Conservation (phyloP, 1,284 basidiomycete genomes). For the Microstroma glucosiphilum region DNA sequence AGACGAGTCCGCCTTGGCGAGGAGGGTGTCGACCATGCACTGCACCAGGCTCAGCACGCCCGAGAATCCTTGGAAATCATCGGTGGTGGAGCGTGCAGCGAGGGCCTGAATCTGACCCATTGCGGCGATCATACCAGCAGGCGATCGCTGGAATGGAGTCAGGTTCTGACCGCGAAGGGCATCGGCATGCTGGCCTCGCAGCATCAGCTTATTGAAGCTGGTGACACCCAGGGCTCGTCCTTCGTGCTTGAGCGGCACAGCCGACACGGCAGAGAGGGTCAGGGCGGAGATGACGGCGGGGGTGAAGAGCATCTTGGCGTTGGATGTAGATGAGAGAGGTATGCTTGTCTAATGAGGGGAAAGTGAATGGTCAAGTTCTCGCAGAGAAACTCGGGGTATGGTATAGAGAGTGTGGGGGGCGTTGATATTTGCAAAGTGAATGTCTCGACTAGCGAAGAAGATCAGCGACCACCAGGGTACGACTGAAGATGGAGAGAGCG, state of each 20-base stretch:
- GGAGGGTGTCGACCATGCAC: slow-evolving; percentile 1
- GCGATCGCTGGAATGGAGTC: background rate
- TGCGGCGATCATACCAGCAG: background rate
- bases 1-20: background rate
- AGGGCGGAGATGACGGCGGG: slow-evolving; percentile 4
- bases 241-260: slow-evolving; percentile 1
- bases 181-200: background rate
- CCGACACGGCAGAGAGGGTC: slow-evolving; percentile 4
- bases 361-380: background rate
- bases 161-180: background rate
- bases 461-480: slow-evolving; percentile 7
- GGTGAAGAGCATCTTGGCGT: background rate
- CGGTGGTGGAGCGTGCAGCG: background rate
- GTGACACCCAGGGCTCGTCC: background rate
- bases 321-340: background rate
- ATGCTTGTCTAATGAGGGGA: background rate
- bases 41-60: slow-evolving; percentile 1
- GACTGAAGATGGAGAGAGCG: background rate
- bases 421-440: background rate
- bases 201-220: slow-evolving; percentile 3
- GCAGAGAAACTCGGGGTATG: slow-evolving; percentile 2
- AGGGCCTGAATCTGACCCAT: background rate
- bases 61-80: background rate
- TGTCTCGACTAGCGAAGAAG: background rate
- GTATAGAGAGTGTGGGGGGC: background rate